phyloP scores from a whole-genome alignment of 345 rosid species.

The Ricinus communis region DNA sequence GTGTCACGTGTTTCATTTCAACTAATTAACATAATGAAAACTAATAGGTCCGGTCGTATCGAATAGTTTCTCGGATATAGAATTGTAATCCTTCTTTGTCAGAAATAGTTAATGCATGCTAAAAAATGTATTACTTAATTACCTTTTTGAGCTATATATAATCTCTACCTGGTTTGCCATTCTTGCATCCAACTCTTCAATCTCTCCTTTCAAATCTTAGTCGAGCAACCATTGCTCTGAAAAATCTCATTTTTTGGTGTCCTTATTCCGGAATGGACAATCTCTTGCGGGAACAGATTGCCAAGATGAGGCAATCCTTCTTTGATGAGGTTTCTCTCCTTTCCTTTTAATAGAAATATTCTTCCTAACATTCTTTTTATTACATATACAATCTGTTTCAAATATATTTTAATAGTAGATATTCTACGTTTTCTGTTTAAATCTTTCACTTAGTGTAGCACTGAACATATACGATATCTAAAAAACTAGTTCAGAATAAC shows the following conservation, averaged over 20 bases:
- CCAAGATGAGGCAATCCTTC: slow-evolving; percentile 22
- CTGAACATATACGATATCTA: too few relatives aligned
- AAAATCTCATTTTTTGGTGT: slow-evolving; percentile 6
- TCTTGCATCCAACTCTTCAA: not conserved
- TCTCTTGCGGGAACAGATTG: slow-evolving; percentile 5
- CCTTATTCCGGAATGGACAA: slow-evolving; percentile 12
- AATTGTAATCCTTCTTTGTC: not conserved
- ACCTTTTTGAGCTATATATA: slow-evolving; percentile 2
- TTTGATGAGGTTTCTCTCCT: slow-evolving; percentile 31
- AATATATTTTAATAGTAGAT: too few relatives aligned
- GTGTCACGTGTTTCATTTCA: not conserved
- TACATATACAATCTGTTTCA: too few relatives aligned
- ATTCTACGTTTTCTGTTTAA: too few relatives aligned
- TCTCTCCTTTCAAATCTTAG: not conserved
- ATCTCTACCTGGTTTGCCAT: not conserved
- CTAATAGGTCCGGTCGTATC: not conserved
- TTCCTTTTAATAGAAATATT: not conserved
- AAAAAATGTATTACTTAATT: not conserved
- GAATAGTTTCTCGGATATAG: not conserved
- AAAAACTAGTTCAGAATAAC: too few relatives aligned
- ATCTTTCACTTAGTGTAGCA: too few relatives aligned
- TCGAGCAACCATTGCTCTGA: too few relatives aligned
- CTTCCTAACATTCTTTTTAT: too few relatives aligned
- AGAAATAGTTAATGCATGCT: slow-evolving; percentile 5
- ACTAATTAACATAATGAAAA: too few relatives aligned